phyloP scores from a whole-genome alignment of 2,329 filamentous ascomycete species.

The Venturia asperata region DNA sequence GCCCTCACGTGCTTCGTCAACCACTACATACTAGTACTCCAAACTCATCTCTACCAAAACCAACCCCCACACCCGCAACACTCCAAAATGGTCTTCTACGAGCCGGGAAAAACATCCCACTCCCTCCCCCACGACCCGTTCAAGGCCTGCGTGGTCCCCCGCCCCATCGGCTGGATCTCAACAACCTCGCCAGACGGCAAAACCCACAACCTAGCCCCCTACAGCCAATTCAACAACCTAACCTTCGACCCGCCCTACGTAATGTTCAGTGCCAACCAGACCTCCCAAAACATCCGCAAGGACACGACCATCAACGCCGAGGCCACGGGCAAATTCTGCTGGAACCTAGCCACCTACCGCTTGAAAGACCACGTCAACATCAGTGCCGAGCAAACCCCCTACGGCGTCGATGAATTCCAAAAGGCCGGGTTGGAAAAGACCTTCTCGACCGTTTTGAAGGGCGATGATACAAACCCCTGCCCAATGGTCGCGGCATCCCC shows the following conservation, averaged over 20 bases:
- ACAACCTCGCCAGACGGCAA: slow-evolving; percentile 42
- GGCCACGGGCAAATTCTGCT: slow-evolving; percentile 49
- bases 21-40: slow-evolving; percentile 35
- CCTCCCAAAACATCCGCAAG: slow-evolving; percentile 41
- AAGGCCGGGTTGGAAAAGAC: slow-evolving; percentile 45
- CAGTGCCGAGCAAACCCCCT: slow-evolving; percentile 44
- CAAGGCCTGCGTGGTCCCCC: slow-evolving; percentile 54
- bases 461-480: slow-evolving; percentile 28
- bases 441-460: slow-evolving; percentile 25
- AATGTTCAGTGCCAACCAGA: slow-evolving; percentile 56
- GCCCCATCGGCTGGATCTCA: slow-evolving; percentile 58
- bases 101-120: slow-evolving; percentile 47
- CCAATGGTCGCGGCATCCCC: slow-evolving; percentile 50
- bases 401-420: slow-evolving; percentile 50
- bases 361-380: slow-evolving; percentile 51
- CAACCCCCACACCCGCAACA: neutral
- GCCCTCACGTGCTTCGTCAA: slow-evolving; percentile 38
- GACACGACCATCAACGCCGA: slow-evolving; percentile 53
- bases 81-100: slow-evolving; percentile 42
- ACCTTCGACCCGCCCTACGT: slow-evolving; percentile 57
- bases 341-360: slow-evolving; percentile 53
- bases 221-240: slow-evolving; percentile 56
- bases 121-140: slow-evolving; percentile 49
- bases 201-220: slow-evolving; percentile 51
- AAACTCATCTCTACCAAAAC: neutral